Conservation (phyloP, 768 basidiomycete species). For the Mycena indigotica region DNA sequence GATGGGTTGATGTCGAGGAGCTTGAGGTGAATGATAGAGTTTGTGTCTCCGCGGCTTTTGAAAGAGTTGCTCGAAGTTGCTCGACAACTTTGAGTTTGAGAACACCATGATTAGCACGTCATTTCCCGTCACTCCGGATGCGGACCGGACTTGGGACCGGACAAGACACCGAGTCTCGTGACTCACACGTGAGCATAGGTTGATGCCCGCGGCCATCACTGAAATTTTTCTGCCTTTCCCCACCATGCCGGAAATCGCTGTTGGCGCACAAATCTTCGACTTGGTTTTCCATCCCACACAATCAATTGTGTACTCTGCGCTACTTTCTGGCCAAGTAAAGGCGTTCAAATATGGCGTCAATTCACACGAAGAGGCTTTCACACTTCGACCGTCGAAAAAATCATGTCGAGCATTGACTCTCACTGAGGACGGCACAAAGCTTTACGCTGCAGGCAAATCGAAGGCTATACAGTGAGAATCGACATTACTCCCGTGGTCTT, state of each 20-base stretch:
- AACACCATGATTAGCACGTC: no score
- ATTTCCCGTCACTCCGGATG: no score
- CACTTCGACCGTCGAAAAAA: slow-evolving; percentile 74
- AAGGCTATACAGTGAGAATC: slow-evolving; percentile 73
- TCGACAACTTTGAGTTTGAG: no score
- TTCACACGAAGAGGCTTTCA: slow-evolving; percentile 56
- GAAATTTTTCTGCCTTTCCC: not conserved
- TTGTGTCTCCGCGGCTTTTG: not conserved
- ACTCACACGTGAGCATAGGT: not conserved
- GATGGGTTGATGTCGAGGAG: not conserved
- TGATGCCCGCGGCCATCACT: not conserved
- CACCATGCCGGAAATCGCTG: slow-evolving; percentile 60
- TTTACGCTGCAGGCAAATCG: slow-evolving; percentile 83
- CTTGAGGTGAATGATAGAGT: not conserved
- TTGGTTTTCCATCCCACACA: slow-evolving; percentile 80
- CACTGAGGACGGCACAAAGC: slow-evolving; percentile 63
- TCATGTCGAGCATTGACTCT: slow-evolving; percentile 79
- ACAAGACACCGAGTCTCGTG: no score
- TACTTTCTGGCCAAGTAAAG: slow-evolving; percentile 82
- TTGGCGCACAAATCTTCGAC: slow-evolving; percentile 86
- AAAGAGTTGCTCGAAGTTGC: no score
- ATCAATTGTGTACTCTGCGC: slow-evolving; percentile 71
- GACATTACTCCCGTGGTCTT: slow-evolving; percentile 1
- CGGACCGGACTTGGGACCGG: no score
- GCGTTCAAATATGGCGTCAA: slow-evolving; percentile 80